These are phyloP conservation scores for Pseudogymnoascus sp. DNA, from an alignment of 2,329 filamentous ascomycete genomes.

Conservation along the genomic window DNA sequence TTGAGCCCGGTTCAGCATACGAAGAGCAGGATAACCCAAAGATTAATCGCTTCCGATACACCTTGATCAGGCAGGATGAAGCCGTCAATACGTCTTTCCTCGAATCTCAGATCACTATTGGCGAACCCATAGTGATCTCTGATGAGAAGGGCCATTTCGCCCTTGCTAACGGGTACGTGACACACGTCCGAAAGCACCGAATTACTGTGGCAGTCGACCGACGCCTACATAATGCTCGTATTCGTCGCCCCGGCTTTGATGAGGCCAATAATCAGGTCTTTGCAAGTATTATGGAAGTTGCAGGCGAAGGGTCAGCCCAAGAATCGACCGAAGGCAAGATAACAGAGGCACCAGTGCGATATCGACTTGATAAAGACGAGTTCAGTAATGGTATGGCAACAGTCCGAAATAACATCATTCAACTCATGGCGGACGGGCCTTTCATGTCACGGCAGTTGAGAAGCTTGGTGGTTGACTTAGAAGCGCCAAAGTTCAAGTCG, in stretches of 20 bases:
- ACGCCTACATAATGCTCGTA: constrained; percentile 78
- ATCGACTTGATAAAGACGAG: constrained; percentile 93
- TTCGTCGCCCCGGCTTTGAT: constrained; percentile 70
- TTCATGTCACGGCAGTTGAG: constrained; percentile 68
- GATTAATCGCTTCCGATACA: constrained; percentile 89
- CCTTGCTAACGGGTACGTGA: constrained; percentile 85
- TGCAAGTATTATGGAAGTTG: constrained; percentile 83
- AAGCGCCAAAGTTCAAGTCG: constrained; percentile 66
- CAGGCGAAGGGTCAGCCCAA: constrained; percentile 47
- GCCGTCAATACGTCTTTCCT: constrained; percentile 69
- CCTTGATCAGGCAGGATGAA: constrained; percentile 65
- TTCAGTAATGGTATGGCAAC: constrained; percentile 97
- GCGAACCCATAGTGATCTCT: constrained; percentile 93
- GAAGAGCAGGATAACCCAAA: constrained; percentile 67
- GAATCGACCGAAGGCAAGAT: constrained; percentile 48
- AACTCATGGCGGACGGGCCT: constrained; percentile 77
- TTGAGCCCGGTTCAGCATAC: constrained; percentile 68
- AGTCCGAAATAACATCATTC: constrained; percentile 87
- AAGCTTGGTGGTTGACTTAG: constrained; percentile 71
- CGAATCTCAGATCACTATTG: constrained; percentile 79
- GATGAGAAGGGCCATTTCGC: constrained; percentile 95
- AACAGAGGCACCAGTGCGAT: constrained; percentile 55
- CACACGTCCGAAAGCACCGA: constrained; percentile 64
- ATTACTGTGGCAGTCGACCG: constrained; percentile 89
- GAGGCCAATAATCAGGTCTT: constrained; percentile 75